Percentiles rank a stretch among this genome's conserved stretches.
Conservation (phyloP, 2,329 filamentous ascomycete genomes). For the Davidsoniella eucalypti region DNA sequence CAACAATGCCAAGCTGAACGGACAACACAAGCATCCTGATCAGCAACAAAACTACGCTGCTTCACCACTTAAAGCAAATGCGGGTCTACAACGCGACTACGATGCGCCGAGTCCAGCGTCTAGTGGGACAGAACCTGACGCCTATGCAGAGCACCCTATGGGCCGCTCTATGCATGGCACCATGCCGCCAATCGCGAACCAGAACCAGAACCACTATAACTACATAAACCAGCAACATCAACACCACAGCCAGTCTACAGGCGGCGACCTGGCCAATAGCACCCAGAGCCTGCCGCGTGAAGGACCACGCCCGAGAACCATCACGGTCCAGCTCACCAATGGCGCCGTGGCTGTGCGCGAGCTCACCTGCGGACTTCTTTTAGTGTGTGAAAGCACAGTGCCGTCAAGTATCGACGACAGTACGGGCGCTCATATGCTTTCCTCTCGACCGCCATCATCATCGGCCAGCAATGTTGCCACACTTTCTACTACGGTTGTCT, state of each 20-base stretch:
- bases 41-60: too few species aligned
- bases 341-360: conserved; percentile 42
- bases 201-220: too few species aligned
- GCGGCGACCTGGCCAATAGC: not conserved
- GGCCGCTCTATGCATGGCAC: not conserved
- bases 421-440: not conserved
- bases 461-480: not conserved
- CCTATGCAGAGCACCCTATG: not conserved
- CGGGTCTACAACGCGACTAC: not conserved
- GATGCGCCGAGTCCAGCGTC: conserved; percentile 10
- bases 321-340: conserved; percentile 42
- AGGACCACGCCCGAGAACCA: conserved; percentile 19
- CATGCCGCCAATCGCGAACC: not conserved
- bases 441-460: not conserved
- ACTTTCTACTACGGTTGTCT: not conserved
- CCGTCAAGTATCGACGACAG: not conserved
- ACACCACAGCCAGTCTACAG: not conserved
- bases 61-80: too few species aligned
- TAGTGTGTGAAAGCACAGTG: conserved; percentile 41
- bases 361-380: conserved; percentile 42
- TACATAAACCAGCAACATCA: not conserved
- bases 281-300: not conserved
- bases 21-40: too few species aligned
- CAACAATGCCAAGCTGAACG: not conserved
- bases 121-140: conserved; percentile 2